Evolutionary conservation across 176 grass and related monocot species (phyloP), one percentile per base, ranked within the genome.

Genomic region (Oryza australiensis): DNA sequence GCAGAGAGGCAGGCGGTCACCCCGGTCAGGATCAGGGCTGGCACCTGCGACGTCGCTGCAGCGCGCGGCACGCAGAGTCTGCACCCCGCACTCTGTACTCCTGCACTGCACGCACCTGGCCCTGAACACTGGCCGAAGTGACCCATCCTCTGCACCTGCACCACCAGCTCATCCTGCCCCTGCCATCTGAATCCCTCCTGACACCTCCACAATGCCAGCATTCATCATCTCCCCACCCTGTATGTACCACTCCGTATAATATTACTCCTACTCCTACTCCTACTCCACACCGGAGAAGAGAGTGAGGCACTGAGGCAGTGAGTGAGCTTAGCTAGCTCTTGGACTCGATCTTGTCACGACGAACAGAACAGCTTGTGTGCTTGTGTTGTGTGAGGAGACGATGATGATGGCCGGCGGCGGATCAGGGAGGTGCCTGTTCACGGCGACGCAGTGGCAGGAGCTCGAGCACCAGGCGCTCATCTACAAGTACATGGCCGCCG

Each of bases 391-490:
- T 53, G 49, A 20, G 49, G 12, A 15, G 49, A 53, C 16, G 49
- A 53, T 7, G 40, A 94, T 82, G 85, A 97, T 97, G 89, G 87
- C 94, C 79, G 84, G 73, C 42, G 59, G 68, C 32, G 68, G 77
- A 29, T 41, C 82, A 34, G 83, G 88, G 26, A 34, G 88, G 59
- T 80, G 83, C 8, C 87, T 90, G 14, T 97, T 97, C 84, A 97
- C 92, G 60, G 85, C 91, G 33, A 88, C 94, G 35, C 94, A 97
- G 84, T 94, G 94, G 94, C 94, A 92, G 75, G 94, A 97, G 89
- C 87, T 97, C 28, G 94, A 97, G 85, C 94, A 94, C 80, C 94
- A 97, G 86, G 92, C 91, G 77, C 87, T 97, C 72, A 94, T 97
- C 80, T 97, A 88, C 89, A 97, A 92, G 80, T 94, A 97, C 89